Conservation (phyloP, 169 alveolate species). For the Besnoitia besnoiti region DNA sequence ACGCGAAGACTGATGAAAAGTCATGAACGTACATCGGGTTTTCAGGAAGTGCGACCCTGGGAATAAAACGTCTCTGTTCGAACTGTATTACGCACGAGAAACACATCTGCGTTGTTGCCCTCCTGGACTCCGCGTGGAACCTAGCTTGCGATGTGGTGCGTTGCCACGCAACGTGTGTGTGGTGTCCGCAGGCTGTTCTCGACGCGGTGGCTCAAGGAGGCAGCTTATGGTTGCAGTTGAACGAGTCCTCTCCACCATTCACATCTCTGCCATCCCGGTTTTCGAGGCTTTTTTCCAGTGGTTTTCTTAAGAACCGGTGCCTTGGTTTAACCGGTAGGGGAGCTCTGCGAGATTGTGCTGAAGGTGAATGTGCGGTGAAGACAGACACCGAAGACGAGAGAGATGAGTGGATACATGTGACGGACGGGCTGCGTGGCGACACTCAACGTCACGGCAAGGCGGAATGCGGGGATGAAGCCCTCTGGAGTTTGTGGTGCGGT, state of each 20-base stretch:
- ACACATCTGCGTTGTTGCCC: too few species aligned
- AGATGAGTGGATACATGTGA: background rate
- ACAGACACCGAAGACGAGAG: background rate
- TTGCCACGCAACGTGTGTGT: too few species aligned
- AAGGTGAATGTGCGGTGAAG: background rate
- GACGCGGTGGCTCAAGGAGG: background rate
- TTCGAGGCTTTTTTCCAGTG: background rate
- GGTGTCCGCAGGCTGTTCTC: background rate
- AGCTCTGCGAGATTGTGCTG: background rate
- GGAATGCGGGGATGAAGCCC: background rate
- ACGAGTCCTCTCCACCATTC: background rate
- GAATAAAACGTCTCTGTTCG: too few species aligned
- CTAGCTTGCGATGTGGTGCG: too few species aligned
- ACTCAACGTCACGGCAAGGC: background rate
- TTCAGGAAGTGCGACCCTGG: too few species aligned
- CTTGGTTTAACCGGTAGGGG: background rate
- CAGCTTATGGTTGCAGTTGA: background rate
- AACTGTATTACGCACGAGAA: too few species aligned
- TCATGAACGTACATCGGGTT: too few species aligned
- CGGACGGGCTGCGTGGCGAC: background rate
- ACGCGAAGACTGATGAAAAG: too few species aligned
- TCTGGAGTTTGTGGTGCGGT: background rate
- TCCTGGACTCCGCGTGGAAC: too few species aligned
- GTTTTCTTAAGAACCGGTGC: background rate
- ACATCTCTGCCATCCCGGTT: background rate